Conservation (phyloP, 495 filamentous ascomycete species). For the Xylaria scruposa region DNA sequence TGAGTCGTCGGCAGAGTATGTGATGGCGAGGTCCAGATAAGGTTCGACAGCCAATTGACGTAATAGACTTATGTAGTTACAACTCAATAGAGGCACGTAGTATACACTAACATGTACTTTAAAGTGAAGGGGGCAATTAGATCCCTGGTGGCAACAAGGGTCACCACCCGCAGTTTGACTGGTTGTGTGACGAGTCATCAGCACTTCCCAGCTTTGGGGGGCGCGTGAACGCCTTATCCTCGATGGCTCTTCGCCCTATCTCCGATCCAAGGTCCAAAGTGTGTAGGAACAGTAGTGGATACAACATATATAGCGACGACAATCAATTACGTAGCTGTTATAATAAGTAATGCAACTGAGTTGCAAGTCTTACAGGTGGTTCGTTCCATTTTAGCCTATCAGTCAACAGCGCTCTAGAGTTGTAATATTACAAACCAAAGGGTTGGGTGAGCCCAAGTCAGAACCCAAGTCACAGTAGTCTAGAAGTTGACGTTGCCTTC, state of each 20-base stretch:
- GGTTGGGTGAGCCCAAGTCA: neutral
- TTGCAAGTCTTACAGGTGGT: neutral
- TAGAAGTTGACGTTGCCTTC: neutral
- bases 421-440: neutral
- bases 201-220: neutral
- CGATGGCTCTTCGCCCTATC: conserved; percentile 9
- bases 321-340: neutral
- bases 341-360: neutral
- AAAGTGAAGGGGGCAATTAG: conserved; percentile 5
- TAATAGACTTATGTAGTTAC: conserved; percentile 14
- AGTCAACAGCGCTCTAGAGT: neutral
- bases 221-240: neutral
- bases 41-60: conserved; percentile 11
- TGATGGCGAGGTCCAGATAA: neutral
- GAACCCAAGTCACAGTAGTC: neutral
- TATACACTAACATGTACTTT: neutral
- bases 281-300: neutral
- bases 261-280: conserved; percentile 6
- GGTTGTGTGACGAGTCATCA: conserved; percentile 21
- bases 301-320: neutral
- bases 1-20: neutral
- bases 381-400: neutral
- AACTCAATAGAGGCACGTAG: neutral
- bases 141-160: conserved; percentile 22
- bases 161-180: neutral